phyloP scores from a whole-genome alignment of 441 rosid genomes.

The Manihot esculenta region DNA sequence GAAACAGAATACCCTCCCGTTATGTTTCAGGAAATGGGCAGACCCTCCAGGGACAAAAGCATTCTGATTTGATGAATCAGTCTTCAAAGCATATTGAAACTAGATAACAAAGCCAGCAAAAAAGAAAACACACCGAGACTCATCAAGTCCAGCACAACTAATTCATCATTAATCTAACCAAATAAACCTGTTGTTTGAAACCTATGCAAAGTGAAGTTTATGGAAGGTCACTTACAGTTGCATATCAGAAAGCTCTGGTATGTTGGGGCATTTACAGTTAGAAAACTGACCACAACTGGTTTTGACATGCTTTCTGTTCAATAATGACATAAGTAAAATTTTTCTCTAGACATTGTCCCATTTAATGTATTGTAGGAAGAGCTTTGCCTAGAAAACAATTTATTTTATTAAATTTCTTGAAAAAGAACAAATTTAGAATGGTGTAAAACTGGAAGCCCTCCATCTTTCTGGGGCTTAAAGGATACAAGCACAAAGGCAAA shows the following conservation, averaged over 20 bases:
- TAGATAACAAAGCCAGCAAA: background rate
- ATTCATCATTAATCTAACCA: background rate
- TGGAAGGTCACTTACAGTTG: background rate
- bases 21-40: background rate
- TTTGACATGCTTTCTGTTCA: background rate
- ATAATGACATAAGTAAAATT: background rate
- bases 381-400: background rate
- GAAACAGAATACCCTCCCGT: background rate
- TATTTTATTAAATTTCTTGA: slow-evolving; percentile 12
- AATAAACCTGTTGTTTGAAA: background rate
- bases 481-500: slow-evolving; percentile 11
- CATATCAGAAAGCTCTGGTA: background rate
- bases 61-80: background rate
- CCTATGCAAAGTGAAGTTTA: background rate
- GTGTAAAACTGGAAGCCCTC: slow-evolving; percentile 24
- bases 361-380: slow-evolving; percentile 3
- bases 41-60: background rate
- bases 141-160: background rate
- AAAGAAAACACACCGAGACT: background rate
- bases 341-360: background rate
- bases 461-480: slow-evolving; percentile 24
- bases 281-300: background rate
- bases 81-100: background rate
- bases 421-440: slow-evolving; percentile 16
- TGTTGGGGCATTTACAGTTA: background rate